phyloP scores from a whole-genome alignment of 805 yeast genomes.

The Hyphopichia homilentoma region DNA sequence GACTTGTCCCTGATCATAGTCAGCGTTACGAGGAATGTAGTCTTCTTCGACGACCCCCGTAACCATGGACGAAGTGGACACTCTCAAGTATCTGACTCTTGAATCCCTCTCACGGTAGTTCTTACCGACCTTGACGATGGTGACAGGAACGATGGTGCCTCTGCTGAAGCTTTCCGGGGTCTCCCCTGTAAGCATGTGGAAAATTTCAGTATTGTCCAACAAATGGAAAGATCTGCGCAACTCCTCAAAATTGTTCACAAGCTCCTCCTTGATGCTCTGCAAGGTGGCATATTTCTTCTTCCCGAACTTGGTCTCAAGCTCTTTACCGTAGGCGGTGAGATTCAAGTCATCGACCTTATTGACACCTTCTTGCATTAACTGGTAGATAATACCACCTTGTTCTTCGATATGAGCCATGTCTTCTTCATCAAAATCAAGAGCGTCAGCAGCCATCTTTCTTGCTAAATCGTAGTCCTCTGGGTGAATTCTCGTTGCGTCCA shows the following conservation, averaged over 20 bases:
- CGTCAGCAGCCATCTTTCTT: constrained; percentile 97
- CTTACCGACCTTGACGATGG: constrained; percentile 66
- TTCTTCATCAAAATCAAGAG: constrained; percentile 92
- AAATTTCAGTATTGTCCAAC: constrained; percentile 67
- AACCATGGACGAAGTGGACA: constrained; percentile 38
- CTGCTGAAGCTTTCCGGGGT: constrained; percentile 60
- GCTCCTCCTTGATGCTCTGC: constrained; percentile 80
- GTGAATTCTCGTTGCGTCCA: constrained; percentile 95
- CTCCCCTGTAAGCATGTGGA: constrained; percentile 89
- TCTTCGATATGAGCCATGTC: constrained; percentile 77
- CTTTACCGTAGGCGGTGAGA: constrained; percentile 88
- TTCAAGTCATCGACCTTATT: constrained; percentile 80
- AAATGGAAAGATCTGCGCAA: constrained; percentile 68
- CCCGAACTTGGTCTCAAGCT: constrained; percentile 68
- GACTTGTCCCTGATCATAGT: constrained; percentile 64
- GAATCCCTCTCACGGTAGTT: constrained; percentile 51
- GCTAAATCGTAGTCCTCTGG: constrained; percentile 98
- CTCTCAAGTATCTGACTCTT: constrained; percentile 38
- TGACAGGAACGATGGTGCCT: constrained; percentile 74
- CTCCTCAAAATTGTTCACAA: constrained; percentile 85
- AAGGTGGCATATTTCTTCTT: constrained; percentile 75
- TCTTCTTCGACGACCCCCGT: constrained; percentile 44
- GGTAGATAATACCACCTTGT: constrained; percentile 77
- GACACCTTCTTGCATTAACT: constrained; percentile 67
- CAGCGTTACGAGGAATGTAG: constrained; percentile 43